phyloP scores from a whole-genome alignment of 2,329 filamentous ascomycete genomes.

The Dendryphion nanum region DNA sequence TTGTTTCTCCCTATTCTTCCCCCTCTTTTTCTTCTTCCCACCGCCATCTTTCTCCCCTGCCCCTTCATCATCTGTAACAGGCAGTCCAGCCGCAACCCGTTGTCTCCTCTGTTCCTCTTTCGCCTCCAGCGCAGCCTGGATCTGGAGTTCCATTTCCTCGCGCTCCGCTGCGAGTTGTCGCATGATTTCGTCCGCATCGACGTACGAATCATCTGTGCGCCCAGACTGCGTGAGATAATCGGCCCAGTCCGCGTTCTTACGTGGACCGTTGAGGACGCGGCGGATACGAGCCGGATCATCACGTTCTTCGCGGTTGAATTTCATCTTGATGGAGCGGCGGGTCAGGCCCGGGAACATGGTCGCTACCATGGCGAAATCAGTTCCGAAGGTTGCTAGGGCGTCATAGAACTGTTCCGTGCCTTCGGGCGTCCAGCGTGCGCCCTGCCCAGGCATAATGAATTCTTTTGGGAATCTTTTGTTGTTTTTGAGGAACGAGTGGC shows the following conservation, averaged over 20 bases:
- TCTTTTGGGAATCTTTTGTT: constrained; percentile 49
- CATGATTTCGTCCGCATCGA: constrained; percentile 35
- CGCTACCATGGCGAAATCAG: constrained; percentile 78
- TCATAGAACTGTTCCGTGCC: constrained; percentile 76
- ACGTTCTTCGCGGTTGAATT: constrained; percentile 78
- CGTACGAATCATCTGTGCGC: constrained; percentile 37
- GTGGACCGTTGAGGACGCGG: constrained; percentile 50
- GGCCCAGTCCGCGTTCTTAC: constrained; percentile 39
- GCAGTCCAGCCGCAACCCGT: constrained; percentile 24
- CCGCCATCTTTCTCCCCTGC: constrained; percentile 8
- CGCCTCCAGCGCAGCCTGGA: constrained; percentile 35
- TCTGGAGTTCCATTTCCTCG: constrained; percentile 30
- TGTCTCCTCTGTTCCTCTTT: constrained; percentile 38
- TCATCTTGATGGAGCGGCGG: constrained; percentile 74
- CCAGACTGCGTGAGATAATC: constrained; percentile 40
- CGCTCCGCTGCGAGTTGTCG: constrained; percentile 24
- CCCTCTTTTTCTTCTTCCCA: constrained; percentile 16
- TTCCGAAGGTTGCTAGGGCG: constrained; percentile 73
- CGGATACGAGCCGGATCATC: constrained; percentile 63
- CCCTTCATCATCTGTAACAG: constrained; percentile 19
- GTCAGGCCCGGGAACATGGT: constrained; percentile 72
- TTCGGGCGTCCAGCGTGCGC: constrained; percentile 63
- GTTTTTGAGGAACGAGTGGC: constrained; percentile 66
- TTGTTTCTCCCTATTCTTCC: constrained; percentile 27
- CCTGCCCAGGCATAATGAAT: constrained; percentile 44